Evolutionary conservation across 2,329 filamentous ascomycete genomes (phyloP), one percentile per base, ranked within the genome.

Genomic region (Escovopsis sp.): DNA sequence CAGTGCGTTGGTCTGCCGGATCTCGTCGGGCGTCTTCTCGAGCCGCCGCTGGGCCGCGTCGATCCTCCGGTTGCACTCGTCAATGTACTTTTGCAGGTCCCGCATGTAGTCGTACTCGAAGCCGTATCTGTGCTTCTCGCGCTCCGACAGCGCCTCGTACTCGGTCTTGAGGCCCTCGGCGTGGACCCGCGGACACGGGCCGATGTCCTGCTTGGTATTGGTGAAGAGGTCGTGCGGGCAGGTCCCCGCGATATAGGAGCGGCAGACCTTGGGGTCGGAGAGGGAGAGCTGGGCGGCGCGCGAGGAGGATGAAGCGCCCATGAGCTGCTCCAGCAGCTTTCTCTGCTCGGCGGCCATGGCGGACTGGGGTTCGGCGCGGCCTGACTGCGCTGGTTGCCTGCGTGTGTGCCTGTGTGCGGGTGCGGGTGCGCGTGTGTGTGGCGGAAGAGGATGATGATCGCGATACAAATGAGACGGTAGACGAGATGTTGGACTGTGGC

Each of bases 161-260:
- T 98, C 88, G 38, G 79, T 70, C 63, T 94, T 95, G 50, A 96
- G 72, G 11, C 79, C 77, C 59, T 95, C 88, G 39, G 78, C 84
- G 65, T 98, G 91, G 24, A 89, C 74, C 59, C 89, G 91, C 39
- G 84, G 76, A 57, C 91, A 98, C 1, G 79, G 75, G 2, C 91
- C 91, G 30, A 96, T 75, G 60, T 98, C 91, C 45, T 96, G 88
- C 68, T 95, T 96, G 37, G 91, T 98, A 66, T 98, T 98, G 50
- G 89, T 98, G 73, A 98, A 98, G 57, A 98, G 85, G 59, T 98
- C 91, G 70, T 96, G 89, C 1, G 91, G 91, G 61, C 91, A 98
- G 45, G 85, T 93, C 53, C 91, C 91, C 47, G 77, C 87, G 39
- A 98, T 75, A 62, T 89, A 96, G 14, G 88, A 95, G 42, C 86